Evolutionary conservation across 2,329 filamentous ascomycete species (phyloP), one percentile per base, ranked within the genome.

Genomic region (Colletotrichum chlorophyti): DNA sequence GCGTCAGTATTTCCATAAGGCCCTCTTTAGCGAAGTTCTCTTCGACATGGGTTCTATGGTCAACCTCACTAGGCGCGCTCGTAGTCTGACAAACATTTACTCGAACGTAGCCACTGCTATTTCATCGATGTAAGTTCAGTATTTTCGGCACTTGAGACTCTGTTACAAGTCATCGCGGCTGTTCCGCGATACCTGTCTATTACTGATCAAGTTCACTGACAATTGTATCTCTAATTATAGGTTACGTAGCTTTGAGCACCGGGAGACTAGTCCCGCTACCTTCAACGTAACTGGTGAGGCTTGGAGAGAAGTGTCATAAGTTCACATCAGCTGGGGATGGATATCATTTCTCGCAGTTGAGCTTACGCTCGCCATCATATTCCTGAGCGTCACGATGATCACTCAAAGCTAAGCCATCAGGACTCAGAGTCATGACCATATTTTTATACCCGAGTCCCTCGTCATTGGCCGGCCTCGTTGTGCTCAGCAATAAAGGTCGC

Each of bases 311-410:
- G 37, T 41, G 4, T 52, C 48, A 12, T 52, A 52, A 26, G 48
- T 52, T 14, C 26, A 43, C 48, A 34, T 52, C 11, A 42, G n/a
- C 4, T 52, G 48, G 48, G 48, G 37, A 3, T 43, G 48, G 48
- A 42, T 43, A 26, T 11, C 48, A 5, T 14, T 42, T 14, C 37
- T 52, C 15, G 27, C 37, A 3, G 24, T 38, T 6, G 48, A 52
- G 26, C 21, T 52, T n/a, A 5, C 14, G 9, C 11, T 52, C 9
- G 48, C 48, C 7, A 10, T 32, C 2, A 8, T 26, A 8, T 43
- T 52, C 10, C n/a, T 52, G 9, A 15, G 9, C 5, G 10, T 43
- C n/a, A 29, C 40, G n/a, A 29, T 43, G 5, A 9, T 17, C 24
- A 43, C n/a, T n/a, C 40, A 43, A 10, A 23, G 24, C n/a, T n/a